Evolutionary conservation across 345 rosid species (phyloP), one percentile per base, ranked within the genome.

Genomic region (Nephelium lappaceum): DNA sequence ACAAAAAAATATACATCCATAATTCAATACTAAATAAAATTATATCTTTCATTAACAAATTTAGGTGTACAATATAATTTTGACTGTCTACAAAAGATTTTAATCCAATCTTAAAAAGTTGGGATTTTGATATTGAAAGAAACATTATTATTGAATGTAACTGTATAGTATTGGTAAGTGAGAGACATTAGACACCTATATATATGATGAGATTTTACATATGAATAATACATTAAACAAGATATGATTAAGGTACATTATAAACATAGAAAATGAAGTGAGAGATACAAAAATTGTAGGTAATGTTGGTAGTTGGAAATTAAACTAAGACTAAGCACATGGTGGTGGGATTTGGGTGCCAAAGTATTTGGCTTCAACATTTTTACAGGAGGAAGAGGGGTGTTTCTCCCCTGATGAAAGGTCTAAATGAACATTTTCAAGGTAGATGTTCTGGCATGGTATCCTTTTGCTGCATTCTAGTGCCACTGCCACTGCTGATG

Each of bases 291-390:
- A 60, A 60, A 21, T n/a, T 60, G 11, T 21, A 23, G 5, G 4
- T 60, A 21, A 60, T n/a, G 12, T 60, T n/a, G 21, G 21, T 53
- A 53, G 21, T 15, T 51, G 15, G 18, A 14, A 51, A 14, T 18
- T 14, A 51, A 51, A 51, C 16, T 51, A 51, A 6, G 55, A 49
- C 31, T 80, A 81, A 23, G 72, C 69, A 76, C 92, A 89, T 11
- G 92, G 91, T 45, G 90, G 90, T 65, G 90, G 90, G 63, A 89
- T 81, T 72, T 85, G 90, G 64, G 87, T 85, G 55, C 94, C 91
- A 75, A 83, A 79, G 78, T 87, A 86, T 71, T 84, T 84, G 75
- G 86, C 91, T 74, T 77, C 85, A 23, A 87, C 91, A 78, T 89
- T 84, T 78, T 81, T 77, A 76, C 92, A 89, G 25, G 91, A 83